These are phyloP conservation scores for Rhodotorula sp. DNA, from an alignment of 1,284 basidiomycete genomes.

Conservation along the genomic window DNA sequence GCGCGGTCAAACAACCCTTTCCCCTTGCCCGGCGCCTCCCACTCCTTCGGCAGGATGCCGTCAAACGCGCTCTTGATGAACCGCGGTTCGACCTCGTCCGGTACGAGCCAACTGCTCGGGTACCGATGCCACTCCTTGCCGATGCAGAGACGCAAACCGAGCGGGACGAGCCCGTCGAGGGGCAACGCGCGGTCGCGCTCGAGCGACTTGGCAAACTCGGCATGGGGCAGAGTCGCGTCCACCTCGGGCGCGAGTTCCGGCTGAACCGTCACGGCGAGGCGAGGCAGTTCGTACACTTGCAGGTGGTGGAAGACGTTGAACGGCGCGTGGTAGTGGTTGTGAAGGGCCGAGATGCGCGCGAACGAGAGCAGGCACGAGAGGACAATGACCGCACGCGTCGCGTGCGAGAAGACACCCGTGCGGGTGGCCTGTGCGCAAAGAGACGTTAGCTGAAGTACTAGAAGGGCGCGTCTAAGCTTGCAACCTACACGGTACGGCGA, in stretches of 20 bases:
- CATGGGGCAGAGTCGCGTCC: slow-evolving; percentile 31
- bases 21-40: slow-evolving; percentile 53
- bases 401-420: slow-evolving; percentile 69
- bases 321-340: slow-evolving; percentile 88
- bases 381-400: slow-evolving; percentile 69
- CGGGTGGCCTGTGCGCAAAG: slow-evolving; percentile 63
- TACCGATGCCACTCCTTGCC: slow-evolving; percentile 97
- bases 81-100: slow-evolving; percentile 73
- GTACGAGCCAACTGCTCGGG: slow-evolving; percentile 84
- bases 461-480: too few species aligned
- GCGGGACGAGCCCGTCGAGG: slow-evolving; percentile 66
- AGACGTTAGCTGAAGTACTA: too few species aligned
- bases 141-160: slow-evolving; percentile 78
- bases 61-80: slow-evolving; percentile 88
- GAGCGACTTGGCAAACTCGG: slow-evolving; percentile 35
- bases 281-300: slow-evolving; percentile 74
- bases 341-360: slow-evolving; percentile 74
- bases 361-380: slow-evolving; percentile 67
- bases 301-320: slow-evolving; percentile 70
- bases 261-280: slow-evolving; percentile 66
- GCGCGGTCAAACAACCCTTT: slow-evolving; percentile 62
- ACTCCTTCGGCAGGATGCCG: slow-evolving; percentile 84
- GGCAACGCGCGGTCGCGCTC: slow-evolving; percentile 59
- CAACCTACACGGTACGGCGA: slow-evolving; percentile 73
- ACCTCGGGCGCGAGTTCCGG: slow-evolving; percentile 37